Percentiles rank a stretch among this genome's conserved stretches.
Evolutionary conservation across 148 eudicot genomes (phyloP).

Genomic region (Silene conica): DNA sequence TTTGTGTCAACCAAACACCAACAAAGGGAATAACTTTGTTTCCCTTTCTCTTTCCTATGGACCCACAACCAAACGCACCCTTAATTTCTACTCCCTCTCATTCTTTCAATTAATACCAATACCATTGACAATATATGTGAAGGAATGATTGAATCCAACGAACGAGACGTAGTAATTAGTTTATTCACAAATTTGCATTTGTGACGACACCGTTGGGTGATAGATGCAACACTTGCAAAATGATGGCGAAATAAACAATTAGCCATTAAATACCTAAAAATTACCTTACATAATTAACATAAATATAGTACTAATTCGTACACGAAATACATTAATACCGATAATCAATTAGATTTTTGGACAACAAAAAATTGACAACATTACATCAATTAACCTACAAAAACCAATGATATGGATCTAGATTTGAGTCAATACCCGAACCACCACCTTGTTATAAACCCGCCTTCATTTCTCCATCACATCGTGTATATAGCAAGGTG

Average conservation of each 20-base stretch:
- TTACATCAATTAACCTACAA: conserved; percentile 18
- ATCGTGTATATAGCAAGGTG: conserved; percentile 28
- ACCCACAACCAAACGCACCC: no score
- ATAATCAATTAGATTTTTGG: conserved; percentile 14
- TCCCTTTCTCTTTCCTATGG: no score
- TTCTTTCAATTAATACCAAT: no score
- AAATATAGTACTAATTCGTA: not conserved
- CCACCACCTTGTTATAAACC: conserved; percentile 52
- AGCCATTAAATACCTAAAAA: not conserved
- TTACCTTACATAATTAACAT: not conserved
- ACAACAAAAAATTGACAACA: conserved; percentile 18
- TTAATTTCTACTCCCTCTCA: no score
- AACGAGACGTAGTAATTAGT: no score
- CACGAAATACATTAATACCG: not conserved
- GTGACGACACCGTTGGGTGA: no score
- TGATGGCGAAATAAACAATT: not conserved
- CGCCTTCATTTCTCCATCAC: not conserved
- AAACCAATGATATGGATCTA: conserved; percentile 20
- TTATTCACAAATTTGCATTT: no score
- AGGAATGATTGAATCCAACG: no score
- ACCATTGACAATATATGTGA: no score
- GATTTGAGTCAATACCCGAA: conserved; percentile 97
- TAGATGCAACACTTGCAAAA: no score
- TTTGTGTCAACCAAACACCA: no score
- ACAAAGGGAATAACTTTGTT: no score